These are phyloP conservation scores for Didymellaceae sp. DNA, from an alignment of 2,329 filamentous ascomycete species.

Conservation along the genomic window DNA sequence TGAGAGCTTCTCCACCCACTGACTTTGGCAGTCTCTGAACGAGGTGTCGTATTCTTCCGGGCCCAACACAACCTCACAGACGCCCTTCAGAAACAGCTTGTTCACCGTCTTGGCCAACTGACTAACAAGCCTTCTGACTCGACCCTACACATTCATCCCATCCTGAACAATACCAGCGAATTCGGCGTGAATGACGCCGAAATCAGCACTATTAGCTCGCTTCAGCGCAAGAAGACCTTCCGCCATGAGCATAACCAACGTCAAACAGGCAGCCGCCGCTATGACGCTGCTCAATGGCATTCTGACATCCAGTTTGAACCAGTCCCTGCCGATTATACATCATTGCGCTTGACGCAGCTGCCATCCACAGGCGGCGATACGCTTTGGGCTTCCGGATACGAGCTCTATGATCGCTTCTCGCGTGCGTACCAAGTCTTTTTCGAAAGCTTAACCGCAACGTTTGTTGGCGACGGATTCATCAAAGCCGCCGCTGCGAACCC, in stretches of 20 bases:
- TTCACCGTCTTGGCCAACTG: conserved; percentile 59
- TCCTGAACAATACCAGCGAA: conserved; percentile 45
- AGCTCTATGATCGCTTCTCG: conserved; percentile 43
- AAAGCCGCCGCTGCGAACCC: conserved; percentile 19
- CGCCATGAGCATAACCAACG: conserved; percentile 12
- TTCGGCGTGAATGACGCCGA: conserved; percentile 41
- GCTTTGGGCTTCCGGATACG: conserved; percentile 53
- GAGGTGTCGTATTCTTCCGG: conserved; percentile 62
- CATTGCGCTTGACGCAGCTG: conserved; percentile 57
- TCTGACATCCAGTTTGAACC: conserved; percentile 71
- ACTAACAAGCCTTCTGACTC: conserved; percentile 57
- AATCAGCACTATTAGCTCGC: conserved; percentile 47
- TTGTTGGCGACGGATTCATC: conserved; percentile 29
- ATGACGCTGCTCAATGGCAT: conserved; percentile 59
- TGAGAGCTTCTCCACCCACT: not conserved
- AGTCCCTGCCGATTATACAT: conserved; percentile 67
- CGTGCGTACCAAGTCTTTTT: conserved; percentile 31
- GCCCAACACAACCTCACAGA: conserved; percentile 58
- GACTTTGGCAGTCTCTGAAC: conserved; percentile 47
- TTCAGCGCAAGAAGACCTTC: conserved; percentile 40
- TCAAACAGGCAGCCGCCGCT: conserved; percentile 45
- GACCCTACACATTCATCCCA: conserved; percentile 66
- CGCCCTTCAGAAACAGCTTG: conserved; percentile 60
- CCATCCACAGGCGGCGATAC: conserved; percentile 48
- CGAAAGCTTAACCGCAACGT: conserved; percentile 35